A percentile compares a stretch with the other conserved stretches of the same genome.
These are phyloP conservation scores for Lignosus rhinocerotis DNA, from an alignment of 1,284 basidiomycete genomes.

Conservation along the genomic window DNA sequence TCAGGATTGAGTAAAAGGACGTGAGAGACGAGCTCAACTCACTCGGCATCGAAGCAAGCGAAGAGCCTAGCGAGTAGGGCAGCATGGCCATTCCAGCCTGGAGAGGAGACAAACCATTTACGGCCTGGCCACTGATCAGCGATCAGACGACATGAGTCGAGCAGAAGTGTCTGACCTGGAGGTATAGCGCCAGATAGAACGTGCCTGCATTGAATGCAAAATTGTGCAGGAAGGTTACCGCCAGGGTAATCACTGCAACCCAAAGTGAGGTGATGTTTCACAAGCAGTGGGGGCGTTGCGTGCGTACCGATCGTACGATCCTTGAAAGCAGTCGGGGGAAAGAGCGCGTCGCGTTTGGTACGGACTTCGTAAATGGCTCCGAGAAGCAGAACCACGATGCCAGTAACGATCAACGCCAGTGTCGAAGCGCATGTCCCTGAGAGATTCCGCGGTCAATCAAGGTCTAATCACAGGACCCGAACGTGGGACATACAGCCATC, in stretches of 20 bases:
- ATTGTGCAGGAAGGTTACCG: slow-evolving; percentile 76
- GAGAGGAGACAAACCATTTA: slow-evolving; percentile 63
- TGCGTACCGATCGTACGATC: slow-evolving; percentile 57
- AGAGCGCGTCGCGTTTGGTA: slow-evolving; percentile 68
- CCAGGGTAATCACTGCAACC: slow-evolving; percentile 57
- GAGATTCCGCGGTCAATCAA: slow-evolving; percentile 11
- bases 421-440: slow-evolving; percentile 65
- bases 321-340: slow-evolving; percentile 63
- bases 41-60: slow-evolving; percentile 73
- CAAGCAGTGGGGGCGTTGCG: slow-evolving; percentile 11
- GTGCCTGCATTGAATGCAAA: slow-evolving; percentile 80
- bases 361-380: slow-evolving; percentile 66
- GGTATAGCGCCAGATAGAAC: slow-evolving; percentile 79
- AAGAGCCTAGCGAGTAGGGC: slow-evolving; percentile 80
- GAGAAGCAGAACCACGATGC: slow-evolving; percentile 51
- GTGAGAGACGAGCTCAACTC: slow-evolving; percentile 16
- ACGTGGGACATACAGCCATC: slow-evolving; percentile 58
- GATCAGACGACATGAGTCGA: slow-evolving; percentile 11
- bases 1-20: slow-evolving; percentile 14
- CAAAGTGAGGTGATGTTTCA: slow-evolving; percentile 26
- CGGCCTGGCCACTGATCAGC: slow-evolving; percentile 47
- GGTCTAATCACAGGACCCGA: slow-evolving; percentile 2
- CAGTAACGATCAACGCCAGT: slow-evolving; percentile 56
- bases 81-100: slow-evolving; percentile 71
- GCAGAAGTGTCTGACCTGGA: slow-evolving; percentile 52